Conservation (phyloP, 1,284 basidiomycete species). For the Acaromyces ingoldii region DNA sequence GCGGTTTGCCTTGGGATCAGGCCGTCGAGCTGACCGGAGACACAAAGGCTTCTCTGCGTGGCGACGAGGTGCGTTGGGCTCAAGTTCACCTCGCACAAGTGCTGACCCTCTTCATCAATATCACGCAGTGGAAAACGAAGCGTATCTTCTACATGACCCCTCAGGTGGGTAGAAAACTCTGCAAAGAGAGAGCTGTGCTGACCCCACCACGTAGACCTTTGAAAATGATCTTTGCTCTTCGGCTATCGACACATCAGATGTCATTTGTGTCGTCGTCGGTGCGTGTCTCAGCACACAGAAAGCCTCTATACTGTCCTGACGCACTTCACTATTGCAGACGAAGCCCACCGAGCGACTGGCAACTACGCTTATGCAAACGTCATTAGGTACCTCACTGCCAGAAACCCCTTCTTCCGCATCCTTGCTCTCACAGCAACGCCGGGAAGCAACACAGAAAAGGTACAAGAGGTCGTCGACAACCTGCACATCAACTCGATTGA, state of each 20-base stretch:
- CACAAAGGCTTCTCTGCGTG: slow-evolving; percentile 25
- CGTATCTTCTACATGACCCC: slow-evolving; percentile 97
- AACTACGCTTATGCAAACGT: slow-evolving; percentile 88
- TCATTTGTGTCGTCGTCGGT: slow-evolving; percentile 78
- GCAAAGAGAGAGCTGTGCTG: too few species aligned
- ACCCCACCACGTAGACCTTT: too few species aligned
- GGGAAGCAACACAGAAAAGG: slow-evolving; percentile 74
- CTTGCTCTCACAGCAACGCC: slow-evolving; percentile 94
- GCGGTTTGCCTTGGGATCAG: slow-evolving; percentile 83
- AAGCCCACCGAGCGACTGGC: slow-evolving; percentile 90
- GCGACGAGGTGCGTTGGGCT: slow-evolving; percentile 10
- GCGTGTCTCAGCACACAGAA: background rate
- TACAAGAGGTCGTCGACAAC: slow-evolving; percentile 86
- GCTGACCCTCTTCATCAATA: background rate
- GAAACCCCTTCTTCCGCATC: slow-evolving; percentile 87
- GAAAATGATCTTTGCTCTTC: slow-evolving; percentile 76
- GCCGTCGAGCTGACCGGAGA: slow-evolving; percentile 80
- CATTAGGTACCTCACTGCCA: slow-evolving; percentile 82
- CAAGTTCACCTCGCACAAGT: background rate
- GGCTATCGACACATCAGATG: slow-evolving; percentile 70
- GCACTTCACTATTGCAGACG: slow-evolving; percentile 58
- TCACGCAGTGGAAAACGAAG: slow-evolving; percentile 67
- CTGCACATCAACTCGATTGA: slow-evolving; percentile 96
- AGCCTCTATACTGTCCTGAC: too few species aligned
- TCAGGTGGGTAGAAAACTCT: too few species aligned